Conservation (phyloP, 768 basidiomycete species). For the Tulasnella sp. region DNA sequence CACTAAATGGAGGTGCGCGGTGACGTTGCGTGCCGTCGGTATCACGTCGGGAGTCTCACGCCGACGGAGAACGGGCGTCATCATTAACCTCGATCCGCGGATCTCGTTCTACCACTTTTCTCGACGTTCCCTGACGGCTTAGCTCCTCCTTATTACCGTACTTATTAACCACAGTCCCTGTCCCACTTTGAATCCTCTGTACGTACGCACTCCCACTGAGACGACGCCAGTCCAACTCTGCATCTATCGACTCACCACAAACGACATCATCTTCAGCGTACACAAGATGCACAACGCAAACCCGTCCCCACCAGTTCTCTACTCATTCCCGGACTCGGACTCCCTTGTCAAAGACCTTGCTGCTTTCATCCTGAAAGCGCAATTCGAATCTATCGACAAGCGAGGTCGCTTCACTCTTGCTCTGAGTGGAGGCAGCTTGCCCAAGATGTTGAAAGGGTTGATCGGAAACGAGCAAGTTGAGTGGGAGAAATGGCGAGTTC, state of each 20-base stretch:
- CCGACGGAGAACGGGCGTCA: slow-evolving; percentile 8
- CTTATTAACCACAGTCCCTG: not conserved
- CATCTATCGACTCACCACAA: slow-evolving; percentile 2
- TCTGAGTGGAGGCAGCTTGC: slow-evolving; percentile 90
- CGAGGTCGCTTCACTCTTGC: slow-evolving; percentile 91
- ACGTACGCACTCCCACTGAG: not conserved
- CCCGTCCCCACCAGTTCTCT: slow-evolving; percentile 66
- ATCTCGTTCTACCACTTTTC: not conserved
- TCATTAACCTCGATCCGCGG: slow-evolving; percentile 11
- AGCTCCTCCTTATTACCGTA: not conserved
- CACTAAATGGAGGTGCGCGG: not conserved
- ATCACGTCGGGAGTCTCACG: slow-evolving; percentile 9
- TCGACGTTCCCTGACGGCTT: not conserved
- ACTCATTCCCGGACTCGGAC: slow-evolving; percentile 63
- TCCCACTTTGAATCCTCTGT: not conserved
- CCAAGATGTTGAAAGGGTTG: slow-evolving; percentile 76
- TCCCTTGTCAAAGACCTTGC: slow-evolving; percentile 71
- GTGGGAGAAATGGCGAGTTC: slow-evolving; percentile 92
- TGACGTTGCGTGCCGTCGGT: not conserved
- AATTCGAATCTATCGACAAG: slow-evolving; percentile 86
- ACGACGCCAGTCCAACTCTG: slow-evolving; percentile 8
- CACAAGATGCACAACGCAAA: slow-evolving; percentile 6
- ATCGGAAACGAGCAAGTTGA: slow-evolving; percentile 62
- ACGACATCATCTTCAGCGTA: not conserved
- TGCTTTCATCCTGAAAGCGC: slow-evolving; percentile 79